These are phyloP conservation scores for Vitis hybrid DNA, from an alignment of 177 flowering plant genomes.

Conservation along the genomic window DNA sequence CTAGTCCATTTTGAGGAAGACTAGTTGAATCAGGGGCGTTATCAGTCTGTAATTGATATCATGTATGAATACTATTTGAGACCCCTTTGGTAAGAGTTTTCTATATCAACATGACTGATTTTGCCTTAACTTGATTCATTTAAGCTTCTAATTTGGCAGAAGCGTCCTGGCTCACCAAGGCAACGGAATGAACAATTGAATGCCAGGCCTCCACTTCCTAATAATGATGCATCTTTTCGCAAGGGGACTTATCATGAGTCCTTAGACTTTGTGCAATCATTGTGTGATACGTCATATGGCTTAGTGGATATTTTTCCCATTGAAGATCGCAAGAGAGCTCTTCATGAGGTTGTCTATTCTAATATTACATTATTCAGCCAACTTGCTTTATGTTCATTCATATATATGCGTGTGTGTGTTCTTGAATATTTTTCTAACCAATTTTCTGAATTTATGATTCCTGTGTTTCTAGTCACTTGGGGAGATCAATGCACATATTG, in stretches of 20 bases:
- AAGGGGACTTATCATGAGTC: slow-evolving; percentile 95
- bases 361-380: slow-evolving; percentile 1
- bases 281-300: slow-evolving; percentile 94
- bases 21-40: background rate
- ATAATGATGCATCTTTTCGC: slow-evolving; percentile 57
- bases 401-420: background rate
- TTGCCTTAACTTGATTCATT: slow-evolving; percentile 2
- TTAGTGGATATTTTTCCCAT: slow-evolving; percentile 92
- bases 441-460: slow-evolving; percentile 21
- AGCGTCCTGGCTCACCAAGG: slow-evolving; percentile 73
- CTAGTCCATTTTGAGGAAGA: too few relatives aligned
- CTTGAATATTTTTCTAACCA: slow-evolving; percentile 13
- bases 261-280: slow-evolving; percentile 81
- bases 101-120: background rate
- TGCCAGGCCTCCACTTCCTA: slow-evolving; percentile 87
- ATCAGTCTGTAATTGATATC: background rate
- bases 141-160: slow-evolving; percentile 43
- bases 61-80: background rate
- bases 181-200: slow-evolving; percentile 58
- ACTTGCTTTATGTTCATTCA: slow-evolving; percentile 3
- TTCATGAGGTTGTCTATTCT: slow-evolving; percentile 64
- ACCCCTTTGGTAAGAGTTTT: background rate
- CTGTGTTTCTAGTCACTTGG: slow-evolving; percentile 69
- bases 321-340: slow-evolving; percentile 96
- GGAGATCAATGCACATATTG: slow-evolving; percentile 75